These are phyloP conservation scores for Aspergillus taichungensis DNA, from an alignment of 495 filamentous ascomycete species.

Conservation along the genomic window DNA sequence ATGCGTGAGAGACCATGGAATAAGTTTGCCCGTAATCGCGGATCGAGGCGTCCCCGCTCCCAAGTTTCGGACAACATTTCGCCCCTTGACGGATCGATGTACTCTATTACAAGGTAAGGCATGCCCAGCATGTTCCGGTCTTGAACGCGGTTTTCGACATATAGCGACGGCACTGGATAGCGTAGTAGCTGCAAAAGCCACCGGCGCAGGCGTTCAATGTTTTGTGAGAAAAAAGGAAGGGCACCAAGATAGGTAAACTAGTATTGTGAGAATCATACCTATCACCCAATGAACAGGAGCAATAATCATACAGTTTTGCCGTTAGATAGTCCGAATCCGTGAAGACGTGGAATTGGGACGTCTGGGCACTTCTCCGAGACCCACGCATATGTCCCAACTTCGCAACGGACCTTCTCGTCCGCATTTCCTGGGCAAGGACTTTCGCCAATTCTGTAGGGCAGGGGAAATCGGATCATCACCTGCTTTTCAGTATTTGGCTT, in stretches of 20 bases:
- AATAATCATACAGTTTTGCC: conserved; percentile 13
- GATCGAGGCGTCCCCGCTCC: conserved; percentile 7
- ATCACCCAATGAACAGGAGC: neutral
- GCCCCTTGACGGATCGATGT: no score
- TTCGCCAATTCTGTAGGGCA: conserved; percentile 29
- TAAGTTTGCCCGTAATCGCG: conserved; percentile 13
- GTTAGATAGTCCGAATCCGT: conserved; percentile 26
- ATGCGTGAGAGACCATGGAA: conserved; percentile 22
- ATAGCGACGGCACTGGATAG: conserved; percentile 15
- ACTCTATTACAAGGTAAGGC: no score
- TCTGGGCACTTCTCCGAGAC: conserved; percentile 24
- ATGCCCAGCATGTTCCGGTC: neutral
- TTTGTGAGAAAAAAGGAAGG: conserved; percentile 16
- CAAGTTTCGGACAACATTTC: conserved; percentile 4
- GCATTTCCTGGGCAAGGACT: conserved; percentile 22
- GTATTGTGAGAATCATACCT: neutral
- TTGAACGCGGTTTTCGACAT: conserved; percentile 13
- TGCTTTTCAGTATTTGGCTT: conserved; percentile 10
- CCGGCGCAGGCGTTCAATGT: conserved; percentile 13
- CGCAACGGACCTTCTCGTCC: conserved; percentile 30
- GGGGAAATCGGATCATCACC: conserved; percentile 27
- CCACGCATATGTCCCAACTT: conserved; percentile 27
- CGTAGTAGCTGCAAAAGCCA: conserved; percentile 11
- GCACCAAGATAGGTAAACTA: conserved; percentile 22
- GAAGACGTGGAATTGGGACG: conserved; percentile 23